A percentile compares a stretch with the other conserved stretches of the same genome.
Conservation (phyloP, 2,329 filamentous ascomycete species). For the Aspergillus terreus region DNA sequence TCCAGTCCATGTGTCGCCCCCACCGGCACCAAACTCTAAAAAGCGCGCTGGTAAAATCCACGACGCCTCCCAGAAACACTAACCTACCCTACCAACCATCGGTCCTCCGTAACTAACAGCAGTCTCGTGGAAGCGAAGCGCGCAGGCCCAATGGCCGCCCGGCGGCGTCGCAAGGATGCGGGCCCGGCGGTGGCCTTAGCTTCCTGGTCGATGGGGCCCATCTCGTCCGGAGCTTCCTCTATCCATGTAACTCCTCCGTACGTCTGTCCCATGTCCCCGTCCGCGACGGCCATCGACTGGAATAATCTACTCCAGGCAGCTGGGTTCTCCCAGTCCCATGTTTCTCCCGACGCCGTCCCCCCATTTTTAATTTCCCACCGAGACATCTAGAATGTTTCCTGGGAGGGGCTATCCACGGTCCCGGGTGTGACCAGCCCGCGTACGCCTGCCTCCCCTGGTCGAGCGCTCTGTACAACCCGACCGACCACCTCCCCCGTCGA, state of each 20-base stretch:
- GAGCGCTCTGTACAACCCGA: no score
- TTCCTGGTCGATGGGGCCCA: neutral
- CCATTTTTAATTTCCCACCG: neutral
- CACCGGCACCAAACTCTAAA: conserved; percentile 2
- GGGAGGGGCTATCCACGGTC: neutral
- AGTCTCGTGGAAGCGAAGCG: conserved; percentile 20
- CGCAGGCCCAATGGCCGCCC: conserved; percentile 7
- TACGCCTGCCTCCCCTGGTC: no score
- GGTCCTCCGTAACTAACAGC: neutral
- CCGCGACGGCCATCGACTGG: neutral
- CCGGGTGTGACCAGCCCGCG: no score
- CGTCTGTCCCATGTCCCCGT: no score
- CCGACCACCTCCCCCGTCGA: neutral
- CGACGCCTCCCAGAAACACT: neutral
- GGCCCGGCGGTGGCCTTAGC: neutral
- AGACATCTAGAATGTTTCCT: neutral
- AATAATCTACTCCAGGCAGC: conserved; percentile 1
- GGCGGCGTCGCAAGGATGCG: neutral
- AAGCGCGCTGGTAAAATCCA: neutral
- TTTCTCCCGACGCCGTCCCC: neutral
- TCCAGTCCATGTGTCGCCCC: conserved; percentile 1
- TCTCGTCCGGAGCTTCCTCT: no score
- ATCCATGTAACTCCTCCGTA: no score
- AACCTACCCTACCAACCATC: no score
- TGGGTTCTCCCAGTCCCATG: neutral